A percentile compares a stretch with the other conserved stretches of the same genome.
These are phyloP conservation scores for Fusarium sacchari DNA, from an alignment of 2,329 filamentous ascomycete species.

Conservation along the genomic window DNA sequence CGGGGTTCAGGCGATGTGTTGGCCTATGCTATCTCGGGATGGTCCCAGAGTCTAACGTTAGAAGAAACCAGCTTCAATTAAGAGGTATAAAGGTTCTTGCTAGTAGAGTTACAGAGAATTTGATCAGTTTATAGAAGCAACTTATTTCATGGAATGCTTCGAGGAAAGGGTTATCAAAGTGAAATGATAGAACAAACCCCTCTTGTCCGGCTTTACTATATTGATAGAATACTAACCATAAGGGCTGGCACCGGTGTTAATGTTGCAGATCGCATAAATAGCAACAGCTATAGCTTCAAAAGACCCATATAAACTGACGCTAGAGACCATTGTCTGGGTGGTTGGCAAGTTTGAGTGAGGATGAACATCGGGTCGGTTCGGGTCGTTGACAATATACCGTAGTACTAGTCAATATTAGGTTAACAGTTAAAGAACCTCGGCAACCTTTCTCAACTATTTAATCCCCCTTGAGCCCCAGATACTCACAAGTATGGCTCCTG, in stretches of 20 bases:
- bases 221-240: background rate
- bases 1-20: background rate
- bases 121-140: too few relatives aligned
- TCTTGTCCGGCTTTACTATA: background rate
- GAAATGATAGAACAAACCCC: background rate
- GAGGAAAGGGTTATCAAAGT: background rate
- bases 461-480: background rate
- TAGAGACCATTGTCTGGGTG: background rate
- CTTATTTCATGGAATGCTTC: too few relatives aligned
- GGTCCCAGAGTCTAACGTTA: background rate
- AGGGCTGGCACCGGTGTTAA: too few relatives aligned
- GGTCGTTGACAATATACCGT: background rate
- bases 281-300: background rate
- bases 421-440: background rate
- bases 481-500: rapidly evolving
- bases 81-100: too few relatives aligned
- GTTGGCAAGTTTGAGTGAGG: background rate
- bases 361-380: background rate
- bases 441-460: background rate
- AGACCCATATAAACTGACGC: background rate
- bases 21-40: background rate
- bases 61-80: background rate
- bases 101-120: too few relatives aligned
- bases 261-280: background rate
- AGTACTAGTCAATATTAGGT: background rate